Evolutionary conservation across 2,329 filamentous ascomycete genomes (phyloP), one percentile per base, ranked within the genome.

Genomic region (Diplodia scrobiculata): DNA sequence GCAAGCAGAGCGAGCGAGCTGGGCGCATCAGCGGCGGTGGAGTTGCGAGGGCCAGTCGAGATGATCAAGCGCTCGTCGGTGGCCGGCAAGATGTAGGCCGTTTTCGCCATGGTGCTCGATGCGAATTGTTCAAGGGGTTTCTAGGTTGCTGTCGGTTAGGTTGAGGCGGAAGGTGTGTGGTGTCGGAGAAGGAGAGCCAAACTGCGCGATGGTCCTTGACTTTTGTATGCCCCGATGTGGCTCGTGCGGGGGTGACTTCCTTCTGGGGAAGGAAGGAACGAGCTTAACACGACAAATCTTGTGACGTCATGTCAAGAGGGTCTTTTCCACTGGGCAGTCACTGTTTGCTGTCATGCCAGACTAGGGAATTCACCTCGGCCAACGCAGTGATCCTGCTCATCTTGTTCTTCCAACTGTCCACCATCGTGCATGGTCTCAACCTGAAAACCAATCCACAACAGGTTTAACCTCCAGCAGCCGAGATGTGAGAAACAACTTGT

Each of bases 31-130:
- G 19, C 25, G 3, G 32, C 17, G 19, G 25, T 21, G 3, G 63
- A 36, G 25, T 17, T 41, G 9, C 41, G 38, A 14, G 52, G 29
- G 41, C 63, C 52, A 6, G 63, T 65, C 7, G 19, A 17, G 29
- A 65, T 11, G 38, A 65, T 13, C 29, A 65, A 7, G 63, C 63
- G 63, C 4, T 51, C 51, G 17, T 38, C 9, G 55, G 21, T 19
- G 38, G 10, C 5, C 55, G 19, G 38, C 14, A 47, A 17, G 5
- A 10, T 21, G 58, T 14, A 34, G 2, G n/a, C n/a, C 58, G 50
- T 62, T 1, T 27, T 34, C 9, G 25, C 25, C 21, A 21, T 17
- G n/a, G 19, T 3, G n/a, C 27, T 29, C 51, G 52, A 14, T 55
- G 34, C 34, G 17, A 17, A 3, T 0, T 27, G 27, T 2, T 32